phyloP scores from a whole-genome alignment of 2,329 filamentous ascomycete genomes.

The Aspergillus sp. region DNA sequence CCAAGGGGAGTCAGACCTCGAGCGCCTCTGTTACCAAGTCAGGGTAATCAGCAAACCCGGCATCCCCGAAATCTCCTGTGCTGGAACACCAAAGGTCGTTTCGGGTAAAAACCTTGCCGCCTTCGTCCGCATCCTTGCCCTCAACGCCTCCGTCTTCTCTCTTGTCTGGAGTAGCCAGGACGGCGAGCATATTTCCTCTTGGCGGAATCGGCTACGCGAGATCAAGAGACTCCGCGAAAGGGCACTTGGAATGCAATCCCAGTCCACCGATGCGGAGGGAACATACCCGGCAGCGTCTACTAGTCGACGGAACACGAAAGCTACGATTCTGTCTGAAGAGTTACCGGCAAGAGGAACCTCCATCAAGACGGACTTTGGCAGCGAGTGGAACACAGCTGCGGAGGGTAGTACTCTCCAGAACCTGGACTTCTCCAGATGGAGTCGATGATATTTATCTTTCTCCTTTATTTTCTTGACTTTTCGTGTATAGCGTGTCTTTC shows the following conservation, averaged over 20 bases:
- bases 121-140: constrained; percentile 79
- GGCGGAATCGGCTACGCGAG: constrained; percentile 78
- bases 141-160: constrained; percentile 91
- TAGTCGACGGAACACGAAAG: constrained; percentile 31
- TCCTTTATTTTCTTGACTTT: neutral
- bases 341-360: constrained; percentile 23
- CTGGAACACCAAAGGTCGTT: constrained; percentile 81
- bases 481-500: neutral
- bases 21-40: constrained; percentile 68
- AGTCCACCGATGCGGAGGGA: constrained; percentile 17
- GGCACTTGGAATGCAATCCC: constrained; percentile 24
- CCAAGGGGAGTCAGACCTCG: neutral
- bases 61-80: constrained; percentile 86
- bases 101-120: constrained; percentile 72
- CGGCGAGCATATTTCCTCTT: constrained; percentile 79
- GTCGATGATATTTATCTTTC: constrained; percentile 19
- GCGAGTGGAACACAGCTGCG: constrained; percentile 32
- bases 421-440: constrained; percentile 39
- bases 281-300: constrained; percentile 27
- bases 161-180: constrained; percentile 72
- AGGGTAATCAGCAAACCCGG: constrained; percentile 81
- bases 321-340: constrained; percentile 32
- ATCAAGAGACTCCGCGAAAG: constrained; percentile 73
- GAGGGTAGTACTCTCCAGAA: constrained; percentile 34
- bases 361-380: constrained; percentile 28